Evolutionary conservation across 1,139 yeast species (phyloP).

Genomic region (Debaryomycetaceae sp.): DNA sequence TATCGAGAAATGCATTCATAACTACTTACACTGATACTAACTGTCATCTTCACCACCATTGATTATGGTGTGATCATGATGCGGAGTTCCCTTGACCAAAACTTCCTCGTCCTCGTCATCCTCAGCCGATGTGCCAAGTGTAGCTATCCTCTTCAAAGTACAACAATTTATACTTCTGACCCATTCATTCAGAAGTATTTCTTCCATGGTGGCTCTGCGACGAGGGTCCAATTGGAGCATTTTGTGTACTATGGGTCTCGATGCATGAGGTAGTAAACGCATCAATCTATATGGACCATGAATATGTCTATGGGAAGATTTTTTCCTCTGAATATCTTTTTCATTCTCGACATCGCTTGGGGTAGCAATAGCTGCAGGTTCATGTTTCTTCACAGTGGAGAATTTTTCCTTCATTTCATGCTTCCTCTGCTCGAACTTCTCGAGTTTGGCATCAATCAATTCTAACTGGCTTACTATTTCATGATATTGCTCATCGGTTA

Average conservation of each 20-base stretch:
- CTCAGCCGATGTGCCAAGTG: slow-evolving; percentile 22
- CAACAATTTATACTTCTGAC: slow-evolving; percentile 53
- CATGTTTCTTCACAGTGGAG: slow-evolving; percentile 15
- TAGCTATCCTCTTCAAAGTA: slow-evolving; percentile 28
- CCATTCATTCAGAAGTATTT: slow-evolving; percentile 71
- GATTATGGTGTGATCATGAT: slow-evolving; percentile 42
- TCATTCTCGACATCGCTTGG: slow-evolving; percentile 2
- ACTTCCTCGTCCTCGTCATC: slow-evolving; percentile 41
- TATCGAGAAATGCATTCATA: slow-evolving; percentile 3
- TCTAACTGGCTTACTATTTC: slow-evolving; percentile 31
- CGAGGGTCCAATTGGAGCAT: slow-evolving; percentile 72
- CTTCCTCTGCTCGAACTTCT: slow-evolving; percentile 36
- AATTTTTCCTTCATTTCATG: slow-evolving; percentile 33
- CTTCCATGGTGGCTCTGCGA: slow-evolving; percentile 66
- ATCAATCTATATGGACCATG: slow-evolving; percentile 87
- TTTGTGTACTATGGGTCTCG: slow-evolving; percentile 70
- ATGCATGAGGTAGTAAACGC: slow-evolving; percentile 81
- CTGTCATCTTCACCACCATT: slow-evolving; percentile 16
- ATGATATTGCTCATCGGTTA: slow-evolving; percentile 32
- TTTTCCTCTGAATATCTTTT: slow-evolving; percentile 17
- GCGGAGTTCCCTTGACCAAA: slow-evolving; percentile 36
- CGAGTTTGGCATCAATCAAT: slow-evolving; percentile 36
- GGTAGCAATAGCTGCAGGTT: neutral
- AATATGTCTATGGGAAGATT: slow-evolving; percentile 40
- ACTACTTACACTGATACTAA: neutral